Evolutionary conservation across 1,284 basidiomycete species (phyloP), one percentile per base, ranked within the genome.

Genomic region (Boletellus deceptivus): DNA sequence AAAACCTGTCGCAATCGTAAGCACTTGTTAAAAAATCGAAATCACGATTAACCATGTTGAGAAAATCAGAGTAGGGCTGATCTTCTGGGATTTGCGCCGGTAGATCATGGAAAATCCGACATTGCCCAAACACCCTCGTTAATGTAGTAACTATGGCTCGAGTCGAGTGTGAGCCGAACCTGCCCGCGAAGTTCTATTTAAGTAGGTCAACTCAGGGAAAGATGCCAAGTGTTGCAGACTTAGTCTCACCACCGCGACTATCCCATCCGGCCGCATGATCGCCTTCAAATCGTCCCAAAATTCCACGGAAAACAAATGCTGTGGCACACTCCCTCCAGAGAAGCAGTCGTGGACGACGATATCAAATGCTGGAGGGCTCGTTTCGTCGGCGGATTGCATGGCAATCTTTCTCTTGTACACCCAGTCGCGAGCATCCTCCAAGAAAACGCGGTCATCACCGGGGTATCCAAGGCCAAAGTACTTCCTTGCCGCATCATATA

Each of bases 291-390:
- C 82, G 34, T 73, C 55, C 90, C 91, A 95, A 63, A 94, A 94
- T 57, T 92, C 84, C 22, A 77, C 46, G 0, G 92, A 90, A 69
- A 89, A 96, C 38, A 97, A 72, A 60, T 91, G 84, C 16, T 83
- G 74, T 0, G 93, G 92, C 4, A 97, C 83, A 18, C 81, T 80
- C 4, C 93, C 94, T 3, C 93, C 93, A 10, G 91, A 92, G 69
- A 96, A 97, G 59, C 89, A 91, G 63, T 96, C 94, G 61, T 98
- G 94, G 0, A 96, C 74, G 17, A 93, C 79, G 58, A 89, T 83
- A 64, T 91, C 89, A 65, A 83, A 96, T 22, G 64, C 65, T 29
- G 69, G 61, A 46, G 58, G 55, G 13, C 44, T 56, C 14, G 63
- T 60, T 34, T 60, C 51, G n/a, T 59, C 62, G 44, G 67, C 67